These are phyloP conservation scores for Fusarium verrucosum DNA, from an alignment of 2,329 filamentous ascomycete genomes.

Conservation along the genomic window DNA sequence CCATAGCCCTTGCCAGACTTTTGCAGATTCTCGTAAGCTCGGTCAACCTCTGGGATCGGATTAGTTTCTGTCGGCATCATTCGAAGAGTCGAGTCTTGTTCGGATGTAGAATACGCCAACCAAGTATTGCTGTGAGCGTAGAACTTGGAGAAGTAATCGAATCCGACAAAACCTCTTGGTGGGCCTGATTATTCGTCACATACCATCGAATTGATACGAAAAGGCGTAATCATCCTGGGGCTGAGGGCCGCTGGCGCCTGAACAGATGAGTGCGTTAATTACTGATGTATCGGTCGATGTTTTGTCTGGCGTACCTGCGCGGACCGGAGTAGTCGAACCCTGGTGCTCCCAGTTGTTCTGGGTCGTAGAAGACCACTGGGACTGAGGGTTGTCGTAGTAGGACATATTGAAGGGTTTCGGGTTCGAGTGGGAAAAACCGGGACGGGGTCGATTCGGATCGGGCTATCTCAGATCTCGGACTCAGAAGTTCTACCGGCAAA, in stretches of 20 bases:
- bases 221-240: constrained; percentile 84
- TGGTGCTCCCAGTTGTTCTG: constrained; percentile 60
- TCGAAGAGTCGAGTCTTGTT: neutral
- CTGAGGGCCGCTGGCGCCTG: constrained; percentile 79
- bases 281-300: neutral
- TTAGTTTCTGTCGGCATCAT: constrained; percentile 28
- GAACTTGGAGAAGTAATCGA: neutral
- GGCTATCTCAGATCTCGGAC: constrained; percentile 25
- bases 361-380: constrained; percentile 51
- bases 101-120: neutral
- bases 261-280: constrained; percentile 18
- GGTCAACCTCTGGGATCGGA: constrained; percentile 80
- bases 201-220: constrained; percentile 89
- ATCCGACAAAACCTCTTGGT: neutral
- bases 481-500: constrained; percentile 21
- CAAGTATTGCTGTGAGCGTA: neutral
- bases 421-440: constrained; percentile 31
- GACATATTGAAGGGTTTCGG: constrained; percentile 49
- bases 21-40: constrained; percentile 92
- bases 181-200: constrained; percentile 49
- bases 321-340: constrained; percentile 53
- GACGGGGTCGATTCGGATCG: constrained; percentile 16
- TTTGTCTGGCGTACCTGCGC: constrained; percentile 48
- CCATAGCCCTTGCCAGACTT: constrained; percentile 96
- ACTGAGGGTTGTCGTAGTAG: constrained; percentile 58